A percentile compares a stretch with the other conserved stretches of the same genome.
Conservation (phyloP, 306 rosid genomes). For the Rosa rugosa region DNA sequence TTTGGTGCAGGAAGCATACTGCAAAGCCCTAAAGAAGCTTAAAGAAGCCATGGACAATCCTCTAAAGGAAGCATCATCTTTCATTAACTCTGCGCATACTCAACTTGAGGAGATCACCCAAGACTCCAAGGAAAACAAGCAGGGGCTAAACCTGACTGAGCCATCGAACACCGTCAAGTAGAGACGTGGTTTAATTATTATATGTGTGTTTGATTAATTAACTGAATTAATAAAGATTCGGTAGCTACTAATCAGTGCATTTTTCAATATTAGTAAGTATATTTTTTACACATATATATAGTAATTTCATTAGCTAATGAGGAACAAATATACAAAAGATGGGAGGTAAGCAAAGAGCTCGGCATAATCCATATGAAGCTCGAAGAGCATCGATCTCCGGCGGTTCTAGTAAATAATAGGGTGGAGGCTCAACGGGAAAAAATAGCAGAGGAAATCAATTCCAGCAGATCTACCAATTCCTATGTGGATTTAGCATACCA, state of each 20-base stretch:
- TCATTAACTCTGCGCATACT: slow-evolving; percentile 16
- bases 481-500: no score
- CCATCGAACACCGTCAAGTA: neutral
- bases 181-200: neutral
- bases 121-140: neutral
- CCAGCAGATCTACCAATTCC: no score
- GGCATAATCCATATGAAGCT: no score
- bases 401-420: no score
- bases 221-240: no score
- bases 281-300: no score
- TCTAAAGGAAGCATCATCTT: slow-evolving; percentile 16
- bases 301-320: no score
- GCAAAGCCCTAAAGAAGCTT: slow-evolving; percentile 16
- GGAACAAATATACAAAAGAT: no score
- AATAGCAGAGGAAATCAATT: no score
- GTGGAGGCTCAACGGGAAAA: no score
- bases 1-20: slow-evolving; percentile 17
- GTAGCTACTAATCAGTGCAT: neutral
- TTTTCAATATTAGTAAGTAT: neutral
- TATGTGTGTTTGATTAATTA: neutral
- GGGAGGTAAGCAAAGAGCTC: no score
- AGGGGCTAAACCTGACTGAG: neutral
- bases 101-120: slow-evolving; percentile 15
- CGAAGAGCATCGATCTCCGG: no score
- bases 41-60: slow-evolving; percentile 22